Base-by-base conservation (phyloP, 108 stramenopile species). In the Stephanodiscus minutulus region DNA sequence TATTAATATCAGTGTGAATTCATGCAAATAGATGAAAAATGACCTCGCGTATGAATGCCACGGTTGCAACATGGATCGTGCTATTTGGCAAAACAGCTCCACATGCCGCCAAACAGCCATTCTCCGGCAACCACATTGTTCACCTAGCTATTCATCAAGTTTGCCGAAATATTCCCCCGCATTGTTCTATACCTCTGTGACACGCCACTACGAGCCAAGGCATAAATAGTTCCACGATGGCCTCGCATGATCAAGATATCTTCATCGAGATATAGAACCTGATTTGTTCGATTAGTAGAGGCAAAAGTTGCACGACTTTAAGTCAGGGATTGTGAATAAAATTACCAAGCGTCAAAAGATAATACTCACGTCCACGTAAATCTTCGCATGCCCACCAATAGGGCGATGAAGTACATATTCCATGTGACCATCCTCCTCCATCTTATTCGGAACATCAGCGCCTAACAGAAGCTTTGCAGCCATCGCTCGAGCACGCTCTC, bases 401-500 rank as follows among this genome's bases (percentile, higher is more conserved):
- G 91, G 91, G 29, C 88, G 78, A 49, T 83, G 84, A 12, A 92
- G 80, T 12, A 68, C 59, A 66, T 82, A 92, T 44, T 83, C 74
- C 84, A 92, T 85, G 44, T 72, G 77, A 7, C 87, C 86, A 68
- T 92, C 85, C 27, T 83, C 82, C 1, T 82, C 68, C 80, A 88
- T 87, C 47, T 85, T 68, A 53, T 71, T 75, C 1, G 88, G 87
- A 9, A 87, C 61, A 0, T 77, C 81, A 15, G 88, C 91, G 47
- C 91, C 91, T 68, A 92, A 79, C 7, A 92, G 44, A 15, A 92
- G 62, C 56, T 86, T 85, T 28, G 87, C 86, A 15, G 87, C 91
- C 66, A 92, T 67, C 0, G 86, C 74, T 52, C 82, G 73, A 18
- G 86, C 87, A 47, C 87, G 76, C 70, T 89, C 88, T 63, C 72